These are phyloP conservation scores for Rhizopogon vulgaris DNA, from an alignment of 768 basidiomycete genomes.

Conservation along the genomic window DNA sequence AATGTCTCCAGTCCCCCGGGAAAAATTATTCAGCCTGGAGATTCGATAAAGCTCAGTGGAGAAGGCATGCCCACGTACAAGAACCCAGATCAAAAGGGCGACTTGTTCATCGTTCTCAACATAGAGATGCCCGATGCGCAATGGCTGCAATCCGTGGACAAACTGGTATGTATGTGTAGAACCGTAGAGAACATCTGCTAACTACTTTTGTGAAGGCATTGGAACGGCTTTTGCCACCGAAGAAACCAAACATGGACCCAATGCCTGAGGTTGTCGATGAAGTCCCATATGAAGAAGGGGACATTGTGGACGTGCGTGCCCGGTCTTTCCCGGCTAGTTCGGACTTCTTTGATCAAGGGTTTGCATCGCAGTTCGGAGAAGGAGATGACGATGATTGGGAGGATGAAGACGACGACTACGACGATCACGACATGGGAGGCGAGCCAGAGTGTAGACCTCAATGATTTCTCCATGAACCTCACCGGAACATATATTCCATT, in stretches of 20 bases:
- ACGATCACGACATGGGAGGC: conserved; percentile 29
- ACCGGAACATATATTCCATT: conserved; percentile 9
- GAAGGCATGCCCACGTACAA: conserved; percentile 90
- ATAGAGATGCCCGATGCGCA: conserved; percentile 83
- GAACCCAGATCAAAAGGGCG: conserved; percentile 61
- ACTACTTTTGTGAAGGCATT: conserved; percentile 43
- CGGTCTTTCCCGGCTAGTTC: conserved; percentile 67
- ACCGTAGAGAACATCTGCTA: not conserved
- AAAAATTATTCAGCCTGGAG: conserved; percentile 69
- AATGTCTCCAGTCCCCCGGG: conserved; percentile 68
- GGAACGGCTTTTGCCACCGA: conserved; percentile 64
- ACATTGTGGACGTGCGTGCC: conserved; percentile 79
- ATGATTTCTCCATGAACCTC: conserved; percentile 23
- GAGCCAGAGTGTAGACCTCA: conserved; percentile 61
- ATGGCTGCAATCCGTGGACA: conserved; percentile 69
- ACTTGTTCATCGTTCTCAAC: conserved; percentile 75
- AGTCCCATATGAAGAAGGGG: conserved; percentile 66
- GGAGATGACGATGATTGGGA: conserved; percentile 65
- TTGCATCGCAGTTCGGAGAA: conserved; percentile 65
- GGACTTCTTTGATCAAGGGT: conserved; percentile 73
- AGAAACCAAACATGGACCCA: conserved; percentile 68
- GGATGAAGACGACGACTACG: conserved; percentile 60
- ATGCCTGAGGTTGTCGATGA: conserved; percentile 66
- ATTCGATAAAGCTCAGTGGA: conserved; percentile 67
- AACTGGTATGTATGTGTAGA: conserved; percentile 35